A percentile compares a stretch with the other conserved stretches of the same genome.
Evolutionary conservation across 257 asterid species (phyloP).

Genomic region (Salvia splendens): DNA sequence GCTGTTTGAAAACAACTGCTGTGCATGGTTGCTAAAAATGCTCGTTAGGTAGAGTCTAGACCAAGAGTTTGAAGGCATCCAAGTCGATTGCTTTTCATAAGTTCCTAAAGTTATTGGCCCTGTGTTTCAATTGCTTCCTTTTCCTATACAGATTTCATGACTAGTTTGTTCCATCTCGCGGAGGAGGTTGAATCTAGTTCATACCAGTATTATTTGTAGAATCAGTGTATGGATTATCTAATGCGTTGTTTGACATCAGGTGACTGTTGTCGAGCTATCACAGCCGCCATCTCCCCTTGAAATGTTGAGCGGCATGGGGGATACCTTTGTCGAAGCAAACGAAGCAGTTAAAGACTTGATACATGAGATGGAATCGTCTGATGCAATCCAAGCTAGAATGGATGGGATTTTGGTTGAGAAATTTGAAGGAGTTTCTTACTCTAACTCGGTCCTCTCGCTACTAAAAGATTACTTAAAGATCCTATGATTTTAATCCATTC

Average conservation of each 20-base stretch:
- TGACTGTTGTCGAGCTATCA: slow-evolving; percentile 61
- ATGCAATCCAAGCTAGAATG: slow-evolving; percentile 65
- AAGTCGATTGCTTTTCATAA: neutral
- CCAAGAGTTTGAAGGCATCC: neutral
- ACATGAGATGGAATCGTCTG: slow-evolving; percentile 47
- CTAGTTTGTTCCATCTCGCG: neutral
- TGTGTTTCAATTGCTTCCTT: neutral
- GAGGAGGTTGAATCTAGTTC: neutral
- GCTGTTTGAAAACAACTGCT: neutral
- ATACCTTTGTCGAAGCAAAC: slow-evolving; percentile 51
- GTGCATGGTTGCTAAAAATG: neutral
- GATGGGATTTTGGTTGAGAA: slow-evolving; percentile 59
- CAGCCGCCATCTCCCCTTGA: slow-evolving; percentile 44
- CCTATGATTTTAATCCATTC: neutral
- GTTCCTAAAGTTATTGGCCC: neutral
- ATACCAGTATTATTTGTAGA: neutral
- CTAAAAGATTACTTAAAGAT: slow-evolving; percentile 50
- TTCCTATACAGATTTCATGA: neutral
- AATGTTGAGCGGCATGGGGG: slow-evolving; percentile 46
- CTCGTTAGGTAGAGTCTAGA: neutral
- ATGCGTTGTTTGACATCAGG: slow-evolving; percentile 41
- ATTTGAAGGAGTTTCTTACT: slow-evolving; percentile 46
- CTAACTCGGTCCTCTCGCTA: slow-evolving; percentile 37
- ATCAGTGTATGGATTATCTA: slow-evolving; percentile 16
- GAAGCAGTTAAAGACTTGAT: slow-evolving; percentile 48